Base-by-base conservation (phyloP, 352 stramenopile species). In the Plasmopara viticola region DNA sequence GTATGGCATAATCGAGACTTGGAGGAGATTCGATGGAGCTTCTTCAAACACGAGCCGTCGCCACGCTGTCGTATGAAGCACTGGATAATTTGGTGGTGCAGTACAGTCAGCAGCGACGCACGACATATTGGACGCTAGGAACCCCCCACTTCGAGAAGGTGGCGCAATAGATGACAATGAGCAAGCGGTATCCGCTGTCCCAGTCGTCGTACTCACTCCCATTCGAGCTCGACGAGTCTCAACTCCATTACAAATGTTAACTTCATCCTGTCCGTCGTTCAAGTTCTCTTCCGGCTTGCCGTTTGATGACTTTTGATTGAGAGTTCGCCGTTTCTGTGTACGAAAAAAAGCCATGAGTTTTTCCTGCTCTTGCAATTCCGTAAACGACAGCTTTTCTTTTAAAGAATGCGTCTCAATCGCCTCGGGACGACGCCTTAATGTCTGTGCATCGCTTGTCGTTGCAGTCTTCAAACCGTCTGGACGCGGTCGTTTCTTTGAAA, bases 311-410 rank as follows among this genome's bases (percentile, higher is more conserved):
- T 48, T n/a, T 4, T 28, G 34, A 43, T 17, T 46, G 9, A 33
- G 39, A 2, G 10, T 34, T 1, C 67, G 56, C 25, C 62, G 66
- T 39, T 76, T 75, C 58, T 76, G 66, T 5, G 55, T 43, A 17
- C 63, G 64, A 33, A 79, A 74, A 31, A 62, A 63, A 13, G 56
- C 58, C 15, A 75, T 49, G n/a, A 72, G 49, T 34, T 74, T 62
- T 8, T 84, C 65, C 54, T 84, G 73, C 9, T 68, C 70, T 52
- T 84, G 73, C 14, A 79, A 53, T 47, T 81, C 68, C 14, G 48
- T 46, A 31, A 78, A 60, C 14, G 73, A 73, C 46, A 84, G 60
- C 30, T 58, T 64, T 39, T 84, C 70, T n/a, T 56, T 55, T 9
- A 82, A 49, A 13, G 37, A 29, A 17, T 58, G 49, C 46, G 48